These are phyloP conservation scores for Rhizopogon vulgaris DNA, from an alignment of 768 basidiomycete genomes.

Conservation along the genomic window DNA sequence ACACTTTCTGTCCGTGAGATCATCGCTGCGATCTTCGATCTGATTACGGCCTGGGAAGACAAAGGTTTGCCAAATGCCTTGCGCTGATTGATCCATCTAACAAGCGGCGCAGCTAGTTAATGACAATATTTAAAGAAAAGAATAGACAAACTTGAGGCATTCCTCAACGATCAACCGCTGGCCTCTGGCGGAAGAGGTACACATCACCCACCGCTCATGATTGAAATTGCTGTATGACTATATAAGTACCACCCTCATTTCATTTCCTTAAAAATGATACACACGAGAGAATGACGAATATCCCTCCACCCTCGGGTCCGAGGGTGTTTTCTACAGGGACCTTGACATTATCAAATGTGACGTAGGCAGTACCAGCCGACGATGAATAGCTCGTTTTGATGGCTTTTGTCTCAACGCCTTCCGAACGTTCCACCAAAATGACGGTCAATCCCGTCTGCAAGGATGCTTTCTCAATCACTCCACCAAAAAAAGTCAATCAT, in stretches of 20 bases:
- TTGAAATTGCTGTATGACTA: conserved; percentile 46
- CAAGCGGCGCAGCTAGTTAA: not conserved
- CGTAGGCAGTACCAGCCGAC: conserved; percentile 75
- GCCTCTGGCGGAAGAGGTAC: conserved; percentile 42
- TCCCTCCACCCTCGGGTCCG: conserved; percentile 70
- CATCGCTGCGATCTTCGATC: conserved; percentile 74
- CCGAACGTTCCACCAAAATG: conserved; percentile 76
- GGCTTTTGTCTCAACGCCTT: conserved; percentile 76
- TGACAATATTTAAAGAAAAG: not conserved
- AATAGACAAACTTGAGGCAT: conserved; percentile 49
- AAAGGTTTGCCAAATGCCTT: conserved; percentile 76
- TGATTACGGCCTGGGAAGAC: conserved; percentile 63
- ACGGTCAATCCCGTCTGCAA: conserved; percentile 67
- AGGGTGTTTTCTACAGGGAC: conserved; percentile 83
- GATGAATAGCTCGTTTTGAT: conserved; percentile 83
- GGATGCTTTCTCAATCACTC: not conserved
- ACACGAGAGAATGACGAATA: conserved; percentile 50
- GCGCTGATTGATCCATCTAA: conserved; percentile 70
- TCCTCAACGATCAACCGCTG: conserved; percentile 69
- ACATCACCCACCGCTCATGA: conserved; percentile 73
- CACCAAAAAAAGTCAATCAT: conserved; percentile 7
- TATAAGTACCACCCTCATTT: not conserved
- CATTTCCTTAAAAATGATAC: conserved; percentile 19
- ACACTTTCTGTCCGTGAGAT: conserved; percentile 60
- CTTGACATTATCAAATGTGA: conserved; percentile 75